Percentiles rank a stretch among this genome's conserved stretches.
Conservation (phyloP, 73 alveolate species). For the Paramecium tetraurelia region DNA sequence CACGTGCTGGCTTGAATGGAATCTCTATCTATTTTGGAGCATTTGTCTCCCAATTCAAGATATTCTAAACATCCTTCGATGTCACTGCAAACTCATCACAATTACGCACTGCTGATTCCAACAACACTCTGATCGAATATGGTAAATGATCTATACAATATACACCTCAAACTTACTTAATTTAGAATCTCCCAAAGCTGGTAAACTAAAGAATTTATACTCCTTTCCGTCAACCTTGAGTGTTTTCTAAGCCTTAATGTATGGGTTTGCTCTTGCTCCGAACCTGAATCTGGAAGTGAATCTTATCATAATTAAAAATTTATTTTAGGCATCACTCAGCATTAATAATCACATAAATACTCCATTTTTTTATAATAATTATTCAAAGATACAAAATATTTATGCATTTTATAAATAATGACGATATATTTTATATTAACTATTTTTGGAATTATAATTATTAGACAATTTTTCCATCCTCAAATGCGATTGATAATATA, state of each 20-base stretch:
- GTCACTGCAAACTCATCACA: slow-evolving; percentile 79
- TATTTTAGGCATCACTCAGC: not conserved
- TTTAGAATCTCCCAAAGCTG: slow-evolving; percentile 49
- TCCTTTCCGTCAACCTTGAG: slow-evolving; percentile 59
- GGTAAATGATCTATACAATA: slow-evolving; percentile 62
- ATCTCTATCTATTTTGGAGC: slow-evolving; percentile 70
- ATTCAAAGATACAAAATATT: not conserved
- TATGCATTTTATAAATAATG: not conserved
- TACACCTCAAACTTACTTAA: slow-evolving; percentile 22
- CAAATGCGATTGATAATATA: not conserved
- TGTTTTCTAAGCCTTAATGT: not conserved
- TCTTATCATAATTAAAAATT: slow-evolving; percentile 29
- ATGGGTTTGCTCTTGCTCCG: slow-evolving; percentile 52
- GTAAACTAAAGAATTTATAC: slow-evolving; percentile 57
- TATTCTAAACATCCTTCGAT: slow-evolving; percentile 62
- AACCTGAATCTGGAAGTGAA: slow-evolving; percentile 20
- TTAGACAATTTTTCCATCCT: not conserved
- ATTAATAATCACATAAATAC: not conserved
- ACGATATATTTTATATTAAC: not conserved
- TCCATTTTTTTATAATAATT: not conserved
- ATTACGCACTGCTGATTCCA: slow-evolving; percentile 86
- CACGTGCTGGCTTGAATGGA: slow-evolving; percentile 93
- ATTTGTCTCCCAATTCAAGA: slow-evolving; percentile 66
- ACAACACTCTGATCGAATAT: slow-evolving; percentile 75
- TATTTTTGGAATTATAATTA: not conserved